Percentiles rank a stretch among this genome's conserved stretches.
Conservation (phyloP, 1,139 yeast genomes). For the Hemisphaericaspora xylofermentans region DNA sequence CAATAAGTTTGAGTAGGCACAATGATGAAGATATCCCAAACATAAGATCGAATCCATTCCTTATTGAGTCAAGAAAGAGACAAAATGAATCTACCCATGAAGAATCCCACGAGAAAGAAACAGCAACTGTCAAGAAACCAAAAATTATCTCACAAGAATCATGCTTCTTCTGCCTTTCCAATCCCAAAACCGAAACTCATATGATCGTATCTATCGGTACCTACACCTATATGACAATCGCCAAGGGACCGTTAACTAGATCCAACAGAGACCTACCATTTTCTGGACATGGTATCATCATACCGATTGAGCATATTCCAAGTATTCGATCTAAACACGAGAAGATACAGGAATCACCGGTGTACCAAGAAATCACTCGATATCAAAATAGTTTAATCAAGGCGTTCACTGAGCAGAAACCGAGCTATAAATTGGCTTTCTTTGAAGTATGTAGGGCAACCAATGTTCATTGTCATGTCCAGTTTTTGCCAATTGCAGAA, state of each 20-base stretch:
- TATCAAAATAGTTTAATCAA: conserved; percentile 46
- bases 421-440: conserved; percentile 46
- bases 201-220: conserved; percentile 77
- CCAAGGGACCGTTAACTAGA: conserved; percentile 81
- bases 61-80: conserved; percentile 14
- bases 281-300: conserved; percentile 79
- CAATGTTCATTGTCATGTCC: conserved; percentile 67
- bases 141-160: conserved; percentile 50
- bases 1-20: conserved; percentile 23
- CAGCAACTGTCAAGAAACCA: conserved; percentile 19
- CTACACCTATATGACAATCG: conserved; percentile 67
- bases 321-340: conserved; percentile 25
- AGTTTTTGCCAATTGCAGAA: conserved; percentile 58
- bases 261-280: conserved; percentile 47
- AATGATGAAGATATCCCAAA: conserved; percentile 16
- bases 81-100: conserved; percentile 10
- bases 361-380: conserved; percentile 27
- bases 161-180: conserved; percentile 85
- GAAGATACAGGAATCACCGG: conserved; percentile 18
- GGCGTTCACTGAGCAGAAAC: conserved; percentile 40
- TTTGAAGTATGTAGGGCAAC: conserved; percentile 60
- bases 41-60: conserved; percentile 41
- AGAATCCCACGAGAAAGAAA: conserved; percentile 9
- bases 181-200: conserved; percentile 75
- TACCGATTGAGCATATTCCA: conserved; percentile 79